Evolutionary conservation across 148 eudicot species (phyloP).

Genomic region (Heliamphora exappendiculata): DNA sequence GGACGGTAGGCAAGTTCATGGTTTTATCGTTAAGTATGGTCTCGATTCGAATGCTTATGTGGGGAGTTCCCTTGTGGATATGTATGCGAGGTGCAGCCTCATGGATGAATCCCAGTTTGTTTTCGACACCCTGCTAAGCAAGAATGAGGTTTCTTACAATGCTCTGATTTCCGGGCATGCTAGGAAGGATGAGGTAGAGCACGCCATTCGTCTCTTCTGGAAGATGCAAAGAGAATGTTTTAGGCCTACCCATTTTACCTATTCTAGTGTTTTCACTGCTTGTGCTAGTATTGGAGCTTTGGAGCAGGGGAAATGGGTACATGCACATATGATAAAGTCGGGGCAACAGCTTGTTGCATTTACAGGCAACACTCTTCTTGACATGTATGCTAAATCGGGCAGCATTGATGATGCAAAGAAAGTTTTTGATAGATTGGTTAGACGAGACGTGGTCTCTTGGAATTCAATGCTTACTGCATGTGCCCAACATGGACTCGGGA

Average conservation of each 20-base stretch:
- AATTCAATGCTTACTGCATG: constrained; percentile 22
- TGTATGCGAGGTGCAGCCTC: constrained; percentile 19
- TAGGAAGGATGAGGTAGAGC: constrained; percentile 18
- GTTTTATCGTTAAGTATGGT: constrained; percentile 9
- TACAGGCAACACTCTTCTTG: constrained; percentile 18
- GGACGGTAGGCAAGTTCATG: constrained; percentile 17
- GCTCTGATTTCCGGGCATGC: constrained; percentile 16
- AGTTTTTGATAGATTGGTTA: constrained; percentile 11
- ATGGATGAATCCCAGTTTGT: constrained; percentile 12
- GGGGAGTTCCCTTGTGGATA: constrained; percentile 17
- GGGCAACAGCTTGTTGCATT: constrained; percentile 9
- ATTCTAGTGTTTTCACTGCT: constrained; percentile 17
- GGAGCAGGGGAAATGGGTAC: constrained; percentile 21
- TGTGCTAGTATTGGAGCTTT: constrained; percentile 17
- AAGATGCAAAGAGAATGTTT: constrained; percentile 13
- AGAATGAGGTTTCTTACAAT: constrained; percentile 20
- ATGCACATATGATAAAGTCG: constrained; percentile 12
- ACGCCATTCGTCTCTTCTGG: constrained; percentile 7
- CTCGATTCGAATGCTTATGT: constrained; percentile 16
- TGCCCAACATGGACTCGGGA: constrained; percentile 19
- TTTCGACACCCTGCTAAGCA: constrained; percentile 10
- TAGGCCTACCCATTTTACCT: constrained; percentile 14
- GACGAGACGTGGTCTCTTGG: constrained; percentile 18
- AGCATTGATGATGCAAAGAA: constrained; percentile 18
- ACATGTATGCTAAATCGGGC: constrained; percentile 22